Conservation (phyloP, 371 early-diverging fungal genomes). For the Mortierella sp. region DNA sequence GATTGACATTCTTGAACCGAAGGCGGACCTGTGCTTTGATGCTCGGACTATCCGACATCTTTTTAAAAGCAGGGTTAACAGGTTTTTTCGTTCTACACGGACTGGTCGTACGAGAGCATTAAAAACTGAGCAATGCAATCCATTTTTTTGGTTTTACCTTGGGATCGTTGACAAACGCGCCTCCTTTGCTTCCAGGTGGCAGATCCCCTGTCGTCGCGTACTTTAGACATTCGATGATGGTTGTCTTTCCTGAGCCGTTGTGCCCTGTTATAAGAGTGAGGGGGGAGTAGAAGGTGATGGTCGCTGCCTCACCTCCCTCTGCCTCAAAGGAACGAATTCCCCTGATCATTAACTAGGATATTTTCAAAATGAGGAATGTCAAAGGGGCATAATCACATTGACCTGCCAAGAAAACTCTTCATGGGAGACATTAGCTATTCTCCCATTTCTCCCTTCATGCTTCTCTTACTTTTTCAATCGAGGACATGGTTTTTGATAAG, state of each 20-base stretch:
- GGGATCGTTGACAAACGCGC: constrained; percentile 98
- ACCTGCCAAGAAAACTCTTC: too few species aligned
- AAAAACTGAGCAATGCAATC: too few species aligned
- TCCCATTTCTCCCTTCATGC: too few species aligned
- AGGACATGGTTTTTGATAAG: constrained; percentile 63
- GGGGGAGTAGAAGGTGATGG: constrained; percentile 93
- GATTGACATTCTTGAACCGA: constrained; percentile 84
- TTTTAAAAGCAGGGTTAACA: background rate
- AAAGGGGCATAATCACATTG: too few species aligned
- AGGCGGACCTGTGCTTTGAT: constrained; percentile 97
- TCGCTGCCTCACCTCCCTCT: constrained; percentile 67
- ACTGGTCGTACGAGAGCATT: too few species aligned
- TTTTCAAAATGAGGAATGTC: background rate
- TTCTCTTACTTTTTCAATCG: constrained; percentile 74
- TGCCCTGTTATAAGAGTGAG: constrained; percentile 99
- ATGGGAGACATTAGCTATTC: too few species aligned
- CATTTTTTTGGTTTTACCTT: constrained; percentile 71
- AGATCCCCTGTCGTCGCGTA: constrained; percentile 97
- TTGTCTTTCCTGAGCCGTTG: constrained; percentile 99
- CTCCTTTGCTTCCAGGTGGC: constrained; percentile 95
- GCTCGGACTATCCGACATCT: constrained; percentile 87
- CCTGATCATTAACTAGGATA: constrained; percentile 69
- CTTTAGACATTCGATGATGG: constrained; percentile 98
- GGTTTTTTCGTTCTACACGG: too few species aligned
- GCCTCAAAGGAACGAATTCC: constrained; percentile 98